Evolutionary conservation across 1,139 yeast species (phyloP).

Genomic region (Yamadazyma taylorii): DNA sequence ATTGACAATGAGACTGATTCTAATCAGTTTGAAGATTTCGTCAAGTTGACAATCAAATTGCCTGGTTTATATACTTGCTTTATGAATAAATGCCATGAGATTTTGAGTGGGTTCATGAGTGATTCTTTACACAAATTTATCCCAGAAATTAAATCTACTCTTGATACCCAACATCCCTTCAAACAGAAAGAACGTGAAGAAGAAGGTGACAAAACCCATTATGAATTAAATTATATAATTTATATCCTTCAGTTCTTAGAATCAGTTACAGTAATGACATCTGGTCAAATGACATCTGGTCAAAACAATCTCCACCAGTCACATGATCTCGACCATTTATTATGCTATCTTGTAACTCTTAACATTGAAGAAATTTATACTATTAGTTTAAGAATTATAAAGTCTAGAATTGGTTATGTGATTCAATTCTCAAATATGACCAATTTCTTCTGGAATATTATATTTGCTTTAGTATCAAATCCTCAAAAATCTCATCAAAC

Average conservation of each 20-base stretch:
- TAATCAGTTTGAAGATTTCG: slow-evolving; percentile 15
- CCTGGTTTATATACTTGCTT: slow-evolving; percentile 21
- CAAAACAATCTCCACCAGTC: too few relatives aligned
- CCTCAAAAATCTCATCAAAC: slow-evolving; percentile 32
- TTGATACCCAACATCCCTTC: neutral
- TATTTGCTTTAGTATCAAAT: slow-evolving; percentile 35
- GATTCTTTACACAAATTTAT: slow-evolving; percentile 22
- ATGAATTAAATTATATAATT: slow-evolving; percentile 11
- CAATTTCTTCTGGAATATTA: slow-evolving; percentile 43
- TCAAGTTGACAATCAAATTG: slow-evolving; percentile 19
- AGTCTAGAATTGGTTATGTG: slow-evolving; percentile 49
- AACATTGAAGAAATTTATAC: slow-evolving; percentile 32
- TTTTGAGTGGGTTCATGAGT: slow-evolving; percentile 16
- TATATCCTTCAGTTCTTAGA: slow-evolving; percentile 15
- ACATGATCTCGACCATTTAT: slow-evolving; percentile 10
- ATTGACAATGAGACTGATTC: slow-evolving; percentile 10
- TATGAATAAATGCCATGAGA: slow-evolving; percentile 14
- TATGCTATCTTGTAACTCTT: slow-evolving; percentile 13
- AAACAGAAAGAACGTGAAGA: too few relatives aligned
- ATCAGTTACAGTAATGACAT: slow-evolving; percentile 8
- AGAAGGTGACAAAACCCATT: neutral
- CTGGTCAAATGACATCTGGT: too few relatives aligned
- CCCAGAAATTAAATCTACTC: slow-evolving; percentile 15
- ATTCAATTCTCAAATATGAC: slow-evolving; percentile 22
- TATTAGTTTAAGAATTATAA: slow-evolving; percentile 35